These are phyloP conservation scores for Oxytropis ochrocephala DNA, from an alignment of 306 rosid species.

Conservation along the genomic window DNA sequence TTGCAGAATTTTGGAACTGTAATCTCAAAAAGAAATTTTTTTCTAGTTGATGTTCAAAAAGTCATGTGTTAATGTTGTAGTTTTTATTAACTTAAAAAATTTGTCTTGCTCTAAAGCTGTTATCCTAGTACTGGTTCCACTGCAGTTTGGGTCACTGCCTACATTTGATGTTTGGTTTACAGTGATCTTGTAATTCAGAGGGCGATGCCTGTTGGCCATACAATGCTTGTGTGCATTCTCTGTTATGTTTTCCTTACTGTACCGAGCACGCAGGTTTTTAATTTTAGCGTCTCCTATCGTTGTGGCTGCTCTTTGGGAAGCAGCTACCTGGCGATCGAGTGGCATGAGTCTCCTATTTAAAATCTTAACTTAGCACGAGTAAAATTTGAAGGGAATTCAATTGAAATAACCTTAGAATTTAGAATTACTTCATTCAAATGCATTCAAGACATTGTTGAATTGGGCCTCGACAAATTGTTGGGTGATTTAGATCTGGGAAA, in stretches of 20 bases:
- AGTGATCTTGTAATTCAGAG: not conserved
- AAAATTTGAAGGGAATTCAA: too few relatives aligned
- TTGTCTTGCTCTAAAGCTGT: not conserved
- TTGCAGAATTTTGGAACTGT: constrained; percentile 15
- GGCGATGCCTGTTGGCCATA: not conserved
- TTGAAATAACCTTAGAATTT: too few relatives aligned
- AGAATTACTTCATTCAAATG: too few relatives aligned
- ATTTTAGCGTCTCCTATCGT: too few relatives aligned
- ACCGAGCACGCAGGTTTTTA: not conserved
- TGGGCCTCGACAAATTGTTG: too few relatives aligned
- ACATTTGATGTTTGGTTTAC: not conserved
- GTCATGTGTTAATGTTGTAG: not conserved
- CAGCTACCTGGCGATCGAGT: too few relatives aligned
- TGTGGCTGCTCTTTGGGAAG: too few relatives aligned
- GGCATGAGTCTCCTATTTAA: too few relatives aligned
- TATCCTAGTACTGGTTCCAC: not conserved
- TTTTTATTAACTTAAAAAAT: not conserved
- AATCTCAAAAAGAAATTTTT: not conserved
- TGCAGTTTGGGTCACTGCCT: not conserved
- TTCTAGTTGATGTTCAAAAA: not conserved
- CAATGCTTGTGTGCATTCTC: not conserved
- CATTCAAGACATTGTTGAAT: too few relatives aligned
- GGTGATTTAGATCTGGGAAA: too few relatives aligned
- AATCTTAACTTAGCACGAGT: too few relatives aligned
- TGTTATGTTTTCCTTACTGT: not conserved